A percentile compares a stretch with the other conserved stretches of the same genome.
Conservation (phyloP, 1,284 basidiomycete species). For the Trametes pubescens region DNA sequence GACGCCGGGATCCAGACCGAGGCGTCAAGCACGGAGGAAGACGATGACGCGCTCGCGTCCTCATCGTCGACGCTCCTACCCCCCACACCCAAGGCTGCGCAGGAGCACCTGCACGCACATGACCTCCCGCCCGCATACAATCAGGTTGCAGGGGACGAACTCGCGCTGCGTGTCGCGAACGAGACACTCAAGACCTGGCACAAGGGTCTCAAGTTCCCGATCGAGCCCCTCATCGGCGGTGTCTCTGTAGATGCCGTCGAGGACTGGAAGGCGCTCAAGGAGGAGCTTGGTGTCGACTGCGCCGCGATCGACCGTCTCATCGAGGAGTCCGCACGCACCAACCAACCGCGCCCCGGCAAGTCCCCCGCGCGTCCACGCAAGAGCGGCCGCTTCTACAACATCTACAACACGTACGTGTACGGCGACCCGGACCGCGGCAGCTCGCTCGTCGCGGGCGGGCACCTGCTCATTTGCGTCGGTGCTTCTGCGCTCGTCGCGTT, state of each 20-base stretch:
- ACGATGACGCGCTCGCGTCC: slow-evolving; percentile 66
- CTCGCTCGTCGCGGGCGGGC: slow-evolving; percentile 44
- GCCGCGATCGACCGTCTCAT: slow-evolving; percentile 79
- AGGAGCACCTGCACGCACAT: slow-evolving; percentile 44
- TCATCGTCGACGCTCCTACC: slow-evolving; percentile 75
- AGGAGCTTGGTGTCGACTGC: slow-evolving; percentile 79
- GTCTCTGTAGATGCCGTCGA: slow-evolving; percentile 68
- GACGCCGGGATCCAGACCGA: slow-evolving; percentile 70
- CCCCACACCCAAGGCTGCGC: slow-evolving; percentile 65
- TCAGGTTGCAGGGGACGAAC: slow-evolving; percentile 56
- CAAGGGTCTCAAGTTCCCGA: slow-evolving; percentile 60
- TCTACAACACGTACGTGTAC: slow-evolving; percentile 84
- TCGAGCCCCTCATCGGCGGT: slow-evolving; percentile 57
- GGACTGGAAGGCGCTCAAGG: slow-evolving; percentile 80
- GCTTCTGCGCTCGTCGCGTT: slow-evolving; percentile 65
- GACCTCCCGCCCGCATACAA: slow-evolving; percentile 79
- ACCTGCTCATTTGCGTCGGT: slow-evolving; percentile 60
- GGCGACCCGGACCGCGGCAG: slow-evolving; percentile 45
- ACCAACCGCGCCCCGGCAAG: slow-evolving; percentile 42
- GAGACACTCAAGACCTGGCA: slow-evolving; percentile 76
- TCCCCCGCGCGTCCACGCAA: slow-evolving; percentile 42
- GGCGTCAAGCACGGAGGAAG: slow-evolving; percentile 40
- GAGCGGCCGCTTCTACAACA: slow-evolving; percentile 74
- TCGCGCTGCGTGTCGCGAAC: slow-evolving; percentile 60
- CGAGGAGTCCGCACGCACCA: slow-evolving; percentile 55